Percentiles rank a stretch among this genome's conserved stretches.
These are phyloP conservation scores for Dendrobium chrysotoxum DNA, from an alignment of 106 monocot genomes.

Conservation along the genomic window DNA sequence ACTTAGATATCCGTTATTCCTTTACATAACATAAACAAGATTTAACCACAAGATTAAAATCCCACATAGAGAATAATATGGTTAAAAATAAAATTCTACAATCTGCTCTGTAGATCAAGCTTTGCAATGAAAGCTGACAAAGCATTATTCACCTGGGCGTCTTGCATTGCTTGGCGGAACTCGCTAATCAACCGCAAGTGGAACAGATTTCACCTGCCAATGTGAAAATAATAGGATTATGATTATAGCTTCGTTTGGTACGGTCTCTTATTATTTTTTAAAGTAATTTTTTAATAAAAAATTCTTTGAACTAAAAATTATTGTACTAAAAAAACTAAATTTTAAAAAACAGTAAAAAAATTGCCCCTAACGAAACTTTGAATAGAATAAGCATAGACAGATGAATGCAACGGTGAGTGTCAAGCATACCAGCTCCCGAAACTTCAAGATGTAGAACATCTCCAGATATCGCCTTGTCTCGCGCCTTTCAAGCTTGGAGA, in stretches of 20 bases:
- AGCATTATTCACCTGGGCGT: background rate
- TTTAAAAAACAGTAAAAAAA: too few relatives aligned
- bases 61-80: too few relatives aligned
- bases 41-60: too few relatives aligned
- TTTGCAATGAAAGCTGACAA: background rate
- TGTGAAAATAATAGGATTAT: background rate
- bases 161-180: background rate
- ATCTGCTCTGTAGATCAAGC: background rate
- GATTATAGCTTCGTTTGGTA: background rate
- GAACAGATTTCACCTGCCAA: background rate
- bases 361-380: too few relatives aligned
- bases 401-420: too few relatives aligned
- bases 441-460: slow-evolving; percentile 97
- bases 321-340: too few relatives aligned
- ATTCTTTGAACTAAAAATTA: too few relatives aligned
- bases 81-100: background rate
- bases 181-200: slow-evolving; percentile 2
- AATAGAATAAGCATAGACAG: too few relatives aligned
- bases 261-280: too few relatives aligned
- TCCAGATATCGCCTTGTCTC: slow-evolving; percentile 86
- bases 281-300: too few relatives aligned
- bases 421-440: slow-evolving; percentile 60
- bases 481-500: slow-evolving; percentile 87
- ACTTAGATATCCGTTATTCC: too few relatives aligned
- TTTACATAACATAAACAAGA: too few relatives aligned